Percentiles rank a stretch among this genome's conserved stretches.
These are phyloP conservation scores for Teratosphaeria viscida DNA, from an alignment of 2,329 filamentous ascomycete species.

Conservation along the genomic window DNA sequence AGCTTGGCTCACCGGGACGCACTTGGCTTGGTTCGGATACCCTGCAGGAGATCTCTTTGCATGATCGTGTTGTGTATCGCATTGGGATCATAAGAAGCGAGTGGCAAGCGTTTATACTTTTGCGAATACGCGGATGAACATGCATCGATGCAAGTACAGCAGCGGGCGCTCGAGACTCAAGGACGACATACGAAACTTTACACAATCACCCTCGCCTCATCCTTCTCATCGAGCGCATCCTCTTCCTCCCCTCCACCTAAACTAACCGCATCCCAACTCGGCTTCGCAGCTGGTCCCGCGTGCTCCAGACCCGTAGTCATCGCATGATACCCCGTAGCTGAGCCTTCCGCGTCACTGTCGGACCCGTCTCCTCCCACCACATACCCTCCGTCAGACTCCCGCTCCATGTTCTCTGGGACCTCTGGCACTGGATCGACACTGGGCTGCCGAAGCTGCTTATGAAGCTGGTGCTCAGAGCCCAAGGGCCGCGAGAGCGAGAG, in stretches of 20 bases:
- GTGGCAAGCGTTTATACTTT: not conserved
- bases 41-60: not conserved
- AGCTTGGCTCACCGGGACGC: not conserved
- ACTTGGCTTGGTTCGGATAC: not conserved
- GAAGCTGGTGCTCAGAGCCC: slow-evolving; percentile 1
- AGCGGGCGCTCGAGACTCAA: not conserved
- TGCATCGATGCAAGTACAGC: not conserved
- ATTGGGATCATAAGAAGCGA: not conserved
- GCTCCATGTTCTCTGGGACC: not conserved
- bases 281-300: not conserved
- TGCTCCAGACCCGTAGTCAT: not conserved
- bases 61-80: not conserved
- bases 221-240: not conserved
- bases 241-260: not conserved
- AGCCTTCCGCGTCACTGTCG: not conserved
- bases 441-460: not conserved
- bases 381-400: not conserved
- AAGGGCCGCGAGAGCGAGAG: slow-evolving; percentile 3
- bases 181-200: not conserved
- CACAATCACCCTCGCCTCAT: slow-evolving; percentile 1
- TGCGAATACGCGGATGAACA: not conserved
- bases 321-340: not conserved
- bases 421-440: not conserved
- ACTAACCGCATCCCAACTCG: not conserved
- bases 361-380: not conserved